Evolutionary conservation across 306 rosid genomes (phyloP).

Genomic region (Pterocarpus macrocarpus): DNA sequence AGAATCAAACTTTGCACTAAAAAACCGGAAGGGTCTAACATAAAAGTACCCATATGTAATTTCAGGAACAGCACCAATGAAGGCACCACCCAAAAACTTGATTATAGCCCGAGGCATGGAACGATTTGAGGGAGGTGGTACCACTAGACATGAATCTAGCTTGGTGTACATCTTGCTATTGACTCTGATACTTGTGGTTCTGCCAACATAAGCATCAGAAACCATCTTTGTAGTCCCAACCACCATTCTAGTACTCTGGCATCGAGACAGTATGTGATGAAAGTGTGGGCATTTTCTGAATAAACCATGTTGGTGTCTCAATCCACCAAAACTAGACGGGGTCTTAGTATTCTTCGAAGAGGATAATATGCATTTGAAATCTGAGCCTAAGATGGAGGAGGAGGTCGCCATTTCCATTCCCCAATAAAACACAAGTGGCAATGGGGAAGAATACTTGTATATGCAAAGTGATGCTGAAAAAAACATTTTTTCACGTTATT

Average conservation of each 20-base stretch:
- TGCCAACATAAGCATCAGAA: slow-evolving; percentile 53
- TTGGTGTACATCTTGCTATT: slow-evolving; percentile 54
- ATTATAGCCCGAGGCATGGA: slow-evolving; percentile 81
- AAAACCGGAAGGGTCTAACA: slow-evolving; percentile 13
- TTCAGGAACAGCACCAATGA: slow-evolving; percentile 96
- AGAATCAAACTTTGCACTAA: slow-evolving; percentile 17
- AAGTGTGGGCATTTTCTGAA: slow-evolving; percentile 37
- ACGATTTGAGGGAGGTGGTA: slow-evolving; percentile 69
- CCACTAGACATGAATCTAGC: slow-evolving; percentile 72
- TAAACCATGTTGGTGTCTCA: slow-evolving; percentile 28
- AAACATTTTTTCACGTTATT: too few relatives aligned
- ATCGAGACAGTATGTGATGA: slow-evolving; percentile 4
- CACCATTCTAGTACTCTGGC: slow-evolving; percentile 37
- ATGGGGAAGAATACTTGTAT: not conserved
- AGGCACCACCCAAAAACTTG: slow-evolving; percentile 95
- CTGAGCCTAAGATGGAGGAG: slow-evolving; percentile 45
- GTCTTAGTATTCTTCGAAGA: slow-evolving; percentile 36
- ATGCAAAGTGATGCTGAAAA: not conserved
- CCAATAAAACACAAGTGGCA: not conserved
- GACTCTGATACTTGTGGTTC: slow-evolving; percentile 40
- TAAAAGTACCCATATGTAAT: slow-evolving; percentile 76
- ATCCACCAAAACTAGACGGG: slow-evolving; percentile 20
- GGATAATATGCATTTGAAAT: slow-evolving; percentile 38
- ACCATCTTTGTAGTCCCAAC: slow-evolving; percentile 46
- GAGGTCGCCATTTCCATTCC: slow-evolving; percentile 63